phyloP scores from a whole-genome alignment of 2,329 filamentous ascomycete genomes.

The Pleurostoma richardsiae region DNA sequence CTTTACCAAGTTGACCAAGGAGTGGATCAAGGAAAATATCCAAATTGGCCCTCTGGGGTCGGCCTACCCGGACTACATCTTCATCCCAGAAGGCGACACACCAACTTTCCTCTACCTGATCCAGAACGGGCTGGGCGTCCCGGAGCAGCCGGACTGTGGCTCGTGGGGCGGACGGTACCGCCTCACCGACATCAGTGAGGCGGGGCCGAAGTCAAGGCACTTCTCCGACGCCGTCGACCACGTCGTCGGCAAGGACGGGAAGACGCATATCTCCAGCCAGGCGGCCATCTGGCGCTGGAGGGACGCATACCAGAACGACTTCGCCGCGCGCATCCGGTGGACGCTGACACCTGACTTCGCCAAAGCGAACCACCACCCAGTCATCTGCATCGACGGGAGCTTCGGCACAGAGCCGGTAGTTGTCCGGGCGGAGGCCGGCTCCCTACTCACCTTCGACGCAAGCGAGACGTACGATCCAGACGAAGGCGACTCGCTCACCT shows the following conservation, averaged over 20 bases:
- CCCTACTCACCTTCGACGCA: constrained; percentile 19
- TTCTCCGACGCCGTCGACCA: constrained; percentile 20
- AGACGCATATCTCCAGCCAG: constrained; percentile 16
- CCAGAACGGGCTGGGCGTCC: constrained; percentile 31
- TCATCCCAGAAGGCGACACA: constrained; percentile 43
- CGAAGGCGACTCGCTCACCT: constrained; percentile 7
- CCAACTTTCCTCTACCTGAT: constrained; percentile 33
- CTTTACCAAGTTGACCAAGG: constrained; percentile 30
- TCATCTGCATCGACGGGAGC: constrained; percentile 13
- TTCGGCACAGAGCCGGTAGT: constrained; percentile 7
- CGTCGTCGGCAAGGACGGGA: not conserved
- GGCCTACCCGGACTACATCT: constrained; percentile 32
- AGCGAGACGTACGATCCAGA: constrained; percentile 11
- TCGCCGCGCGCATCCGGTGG: constrained; percentile 26
- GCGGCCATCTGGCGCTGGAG: constrained; percentile 27
- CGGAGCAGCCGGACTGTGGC: constrained; percentile 34
- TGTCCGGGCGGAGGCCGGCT: constrained; percentile 3
- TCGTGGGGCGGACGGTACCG: constrained; percentile 35
- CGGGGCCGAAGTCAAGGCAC: constrained; percentile 7
- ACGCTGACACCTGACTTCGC: constrained; percentile 11
- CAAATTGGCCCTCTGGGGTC: constrained; percentile 35
- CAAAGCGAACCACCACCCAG: constrained; percentile 1
- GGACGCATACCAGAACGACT: constrained; percentile 23
- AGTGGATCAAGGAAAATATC: constrained; percentile 41
- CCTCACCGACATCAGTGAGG: constrained; percentile 11